Conservation (phyloP, 495 filamentous ascomycete species). For the Lasiosphaeria hispida region DNA sequence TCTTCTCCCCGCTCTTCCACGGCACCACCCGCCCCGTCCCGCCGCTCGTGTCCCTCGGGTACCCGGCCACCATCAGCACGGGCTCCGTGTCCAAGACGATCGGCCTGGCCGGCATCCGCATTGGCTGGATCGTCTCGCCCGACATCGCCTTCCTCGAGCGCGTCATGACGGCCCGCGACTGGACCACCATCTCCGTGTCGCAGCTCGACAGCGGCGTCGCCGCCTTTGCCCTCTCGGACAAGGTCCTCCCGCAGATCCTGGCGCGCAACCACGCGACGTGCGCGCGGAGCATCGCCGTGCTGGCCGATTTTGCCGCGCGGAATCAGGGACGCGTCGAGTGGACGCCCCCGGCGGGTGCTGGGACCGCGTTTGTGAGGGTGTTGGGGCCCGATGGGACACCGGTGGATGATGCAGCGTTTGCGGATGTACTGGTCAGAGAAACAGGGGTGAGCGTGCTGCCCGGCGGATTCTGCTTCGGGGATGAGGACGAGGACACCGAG, state of each 20-base stretch:
- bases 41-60: slow-evolving; percentile 59
- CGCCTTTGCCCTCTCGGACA: slow-evolving; percentile 59
- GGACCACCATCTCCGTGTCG: slow-evolving; percentile 76
- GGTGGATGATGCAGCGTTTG: slow-evolving; percentile 68
- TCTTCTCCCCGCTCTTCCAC: slow-evolving; percentile 83
- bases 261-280: slow-evolving; percentile 66
- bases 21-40: slow-evolving; percentile 22
- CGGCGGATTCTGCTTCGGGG: slow-evolving; percentile 65
- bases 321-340: slow-evolving; percentile 60
- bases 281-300: slow-evolving; percentile 60
- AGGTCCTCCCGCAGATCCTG: slow-evolving; percentile 62
- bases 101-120: slow-evolving; percentile 71
- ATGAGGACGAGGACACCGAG: slow-evolving; percentile 39
- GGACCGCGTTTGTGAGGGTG: slow-evolving; percentile 73
- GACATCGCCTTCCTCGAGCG: slow-evolving; percentile 58
- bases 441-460: slow-evolving; percentile 76
- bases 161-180: slow-evolving; percentile 63
- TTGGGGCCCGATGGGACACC: slow-evolving; percentile 52
- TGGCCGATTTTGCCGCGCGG: slow-evolving; percentile 64
- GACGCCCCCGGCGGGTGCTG: slow-evolving; percentile 71
- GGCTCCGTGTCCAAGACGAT: slow-evolving; percentile 81
- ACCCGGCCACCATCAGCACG: slow-evolving; percentile 63
- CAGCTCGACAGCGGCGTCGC: slow-evolving; percentile 74
- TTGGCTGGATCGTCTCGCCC: slow-evolving; percentile 75
- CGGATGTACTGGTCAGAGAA: slow-evolving; percentile 61